Evolutionary conservation across 176 grass and related monocot species (phyloP), one percentile per base, ranked within the genome.

Genomic region (Echinochloa phyllopogon): DNA sequence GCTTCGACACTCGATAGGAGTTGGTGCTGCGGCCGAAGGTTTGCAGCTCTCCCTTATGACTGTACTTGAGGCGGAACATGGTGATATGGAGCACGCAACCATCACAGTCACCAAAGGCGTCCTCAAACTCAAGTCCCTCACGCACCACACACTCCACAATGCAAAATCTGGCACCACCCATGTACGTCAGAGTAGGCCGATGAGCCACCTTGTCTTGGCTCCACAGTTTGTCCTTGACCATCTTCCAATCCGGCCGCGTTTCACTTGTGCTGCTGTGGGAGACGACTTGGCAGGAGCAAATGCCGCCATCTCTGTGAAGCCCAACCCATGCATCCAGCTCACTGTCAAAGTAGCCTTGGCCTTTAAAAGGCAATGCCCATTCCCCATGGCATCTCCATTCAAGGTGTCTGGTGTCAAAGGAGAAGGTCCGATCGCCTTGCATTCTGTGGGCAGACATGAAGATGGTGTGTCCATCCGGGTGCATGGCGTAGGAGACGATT

Each of bases 251-350:
- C 9, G 65, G 65, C 65, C 12, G 65, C 37, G 12, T 12, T 38
- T 38, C 4, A 42, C 38, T 21, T 68, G 65, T 24, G 67, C 67
- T 43, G 20, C 67, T 44, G 21, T 14, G 67, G 41, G 67, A 70
- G 21, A 14, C 5, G 18, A 70, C 67, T 45, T 70, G 67, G 67
- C 40, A 69, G 40, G 40, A 23, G 21, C 39, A 70, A 45, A 70
- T 14, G 41, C 4, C 39, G 14, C 67, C 67, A 24, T 70, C 41
- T 21, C 2, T 0, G 10, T 45, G 67, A 45, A 70, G 67, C 40
- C 67, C 67, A 70, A 70, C 67, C 67, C 67, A 70, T 24, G 67
- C 67, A 14, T 45, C 67, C 18, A 70, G 67, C 5, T 70, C 3
- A 6, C 40, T 70, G 67, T 70, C 67, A 24, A 43, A 70, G 67